Evolutionary conservation across 371 early-diverging fungal genomes (phyloP).

Genomic region (Mucor mucedo): DNA sequence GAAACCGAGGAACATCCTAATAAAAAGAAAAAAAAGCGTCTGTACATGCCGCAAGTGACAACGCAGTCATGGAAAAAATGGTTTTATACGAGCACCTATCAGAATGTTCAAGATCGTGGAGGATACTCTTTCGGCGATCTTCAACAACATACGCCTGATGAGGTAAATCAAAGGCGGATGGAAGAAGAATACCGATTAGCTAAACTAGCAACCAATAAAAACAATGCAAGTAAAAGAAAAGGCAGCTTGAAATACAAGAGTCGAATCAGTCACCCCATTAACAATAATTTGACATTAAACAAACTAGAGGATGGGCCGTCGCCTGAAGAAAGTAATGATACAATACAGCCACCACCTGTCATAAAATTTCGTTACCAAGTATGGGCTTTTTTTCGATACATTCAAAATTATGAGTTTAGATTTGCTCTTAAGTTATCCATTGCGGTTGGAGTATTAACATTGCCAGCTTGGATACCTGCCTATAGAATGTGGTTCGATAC

Average conservation of each 20-base stretch:
- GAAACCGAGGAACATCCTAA: conserved; percentile 17
- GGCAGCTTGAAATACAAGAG: neutral
- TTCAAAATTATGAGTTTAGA: conserved; percentile 55
- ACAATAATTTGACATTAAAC: neutral
- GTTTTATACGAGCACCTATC: conserved; percentile 46
- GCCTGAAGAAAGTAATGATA: neutral
- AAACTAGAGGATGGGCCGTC: neutral
- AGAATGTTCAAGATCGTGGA: conserved; percentile 41
- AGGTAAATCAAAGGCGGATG: conserved; percentile 16
- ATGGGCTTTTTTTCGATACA: conserved; percentile 47
- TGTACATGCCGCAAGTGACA: conserved; percentile 61
- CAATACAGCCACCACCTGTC: conserved; percentile 21
- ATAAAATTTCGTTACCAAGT: conserved; percentile 45
- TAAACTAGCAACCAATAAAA: conserved; percentile 27
- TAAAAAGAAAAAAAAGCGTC: conserved; percentile 33
- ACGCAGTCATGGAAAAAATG: conserved; percentile 57
- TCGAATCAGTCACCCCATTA: neutral
- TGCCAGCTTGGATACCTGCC: conserved; percentile 54
- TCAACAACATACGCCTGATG: conserved; percentile 23
- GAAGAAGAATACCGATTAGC: conserved; percentile 41
- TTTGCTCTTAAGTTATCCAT: conserved; percentile 60
- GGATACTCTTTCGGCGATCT: conserved; percentile 37
- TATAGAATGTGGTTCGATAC: conserved; percentile 37
- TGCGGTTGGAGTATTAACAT: conserved; percentile 43
- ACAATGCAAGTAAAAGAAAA: neutral